A percentile compares a stretch with the other conserved stretches of the same genome.
Evolutionary conservation across 306 rosid genomes (phyloP).

Genomic region (Rosa multiflora): DNA sequence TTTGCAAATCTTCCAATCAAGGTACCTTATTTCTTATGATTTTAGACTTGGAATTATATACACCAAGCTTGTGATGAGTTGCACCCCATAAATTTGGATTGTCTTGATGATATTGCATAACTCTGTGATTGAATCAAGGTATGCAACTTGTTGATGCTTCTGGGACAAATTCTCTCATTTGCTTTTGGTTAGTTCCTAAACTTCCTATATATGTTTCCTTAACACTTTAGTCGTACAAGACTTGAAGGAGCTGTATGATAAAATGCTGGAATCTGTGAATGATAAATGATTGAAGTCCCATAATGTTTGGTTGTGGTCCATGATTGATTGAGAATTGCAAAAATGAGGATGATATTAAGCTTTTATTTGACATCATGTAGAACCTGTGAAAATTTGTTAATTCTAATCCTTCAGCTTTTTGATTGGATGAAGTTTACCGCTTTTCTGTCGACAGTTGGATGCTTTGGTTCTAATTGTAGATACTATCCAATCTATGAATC

Average conservation of each 20-base stretch:
- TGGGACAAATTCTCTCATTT: constrained; percentile 93
- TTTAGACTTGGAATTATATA: too few relatives aligned
- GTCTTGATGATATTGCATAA: too few relatives aligned
- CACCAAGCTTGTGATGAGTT: too few relatives aligned
- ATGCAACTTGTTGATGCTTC: constrained; percentile 89
- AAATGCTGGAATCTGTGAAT: constrained; percentile 66
- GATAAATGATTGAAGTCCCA: constrained; percentile 78
- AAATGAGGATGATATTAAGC: constrained; percentile 51
- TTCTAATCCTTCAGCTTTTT: constrained; percentile 20
- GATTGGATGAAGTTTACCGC: neutral
- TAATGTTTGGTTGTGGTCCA: constrained; percentile 90
- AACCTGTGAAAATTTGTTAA: constrained; percentile 84
- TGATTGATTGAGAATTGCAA: constrained; percentile 35
- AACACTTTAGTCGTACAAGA: too few relatives aligned
- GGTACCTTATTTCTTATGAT: too few relatives aligned
- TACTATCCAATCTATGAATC: constrained; percentile 85
- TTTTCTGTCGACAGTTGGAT: constrained; percentile 15
- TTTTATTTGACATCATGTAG: constrained; percentile 69
- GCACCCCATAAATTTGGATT: too few relatives aligned
- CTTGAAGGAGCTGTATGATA: constrained; percentile 68
- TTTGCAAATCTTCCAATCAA: too few relatives aligned
- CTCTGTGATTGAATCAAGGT: constrained; percentile 29
- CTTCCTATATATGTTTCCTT: too few relatives aligned
- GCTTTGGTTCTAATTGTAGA: constrained; percentile 52
- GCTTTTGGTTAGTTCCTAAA: constrained; percentile 67